A percentile compares a stretch with the other conserved stretches of the same genome.
phyloP scores from a whole-genome alignment of 495 filamentous ascomycete genomes.

The Penicillium bovifimosum region DNA sequence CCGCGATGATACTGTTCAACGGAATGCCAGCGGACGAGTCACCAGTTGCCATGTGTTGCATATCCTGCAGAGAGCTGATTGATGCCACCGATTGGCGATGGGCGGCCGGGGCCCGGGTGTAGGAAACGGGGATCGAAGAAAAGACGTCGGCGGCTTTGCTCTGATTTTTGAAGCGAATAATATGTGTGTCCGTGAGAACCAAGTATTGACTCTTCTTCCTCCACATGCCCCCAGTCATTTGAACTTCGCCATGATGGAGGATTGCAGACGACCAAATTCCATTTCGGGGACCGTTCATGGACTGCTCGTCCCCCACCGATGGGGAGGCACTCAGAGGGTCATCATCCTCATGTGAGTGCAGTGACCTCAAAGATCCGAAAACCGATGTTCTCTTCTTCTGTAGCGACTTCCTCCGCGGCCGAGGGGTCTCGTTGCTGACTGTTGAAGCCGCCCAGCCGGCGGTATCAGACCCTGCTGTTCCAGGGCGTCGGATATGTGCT shows the following conservation, averaged over 20 bases:
- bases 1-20: constrained; percentile 67
- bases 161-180: constrained; percentile 76
- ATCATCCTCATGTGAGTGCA: constrained; percentile 47
- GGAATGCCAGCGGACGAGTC: constrained; percentile 54
- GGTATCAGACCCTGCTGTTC: constrained; percentile 27
- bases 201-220: constrained; percentile 83
- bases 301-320: constrained; percentile 31
- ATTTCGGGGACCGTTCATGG: constrained; percentile 25
- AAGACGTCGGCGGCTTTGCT: constrained; percentile 64
- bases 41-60: constrained; percentile 45
- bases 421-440: constrained; percentile 25
- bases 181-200: constrained; percentile 80
- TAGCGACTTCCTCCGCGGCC: constrained; percentile 38
- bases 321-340: constrained; percentile 37
- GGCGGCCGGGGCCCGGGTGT: constrained; percentile 30
- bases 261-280: constrained; percentile 43
- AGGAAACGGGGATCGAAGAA: constrained; percentile 44
- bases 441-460: constrained; percentile 20
- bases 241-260: constrained; percentile 68
- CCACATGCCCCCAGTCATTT: constrained; percentile 74
- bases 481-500: constrained; percentile 26
- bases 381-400: constrained; percentile 48
- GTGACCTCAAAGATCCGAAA: constrained; percentile 54
- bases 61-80: constrained; percentile 56
- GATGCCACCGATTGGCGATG: constrained; percentile 55